Conservation (phyloP, 352 stramenopile genomes). For the Pythium myriotylum region DNA sequence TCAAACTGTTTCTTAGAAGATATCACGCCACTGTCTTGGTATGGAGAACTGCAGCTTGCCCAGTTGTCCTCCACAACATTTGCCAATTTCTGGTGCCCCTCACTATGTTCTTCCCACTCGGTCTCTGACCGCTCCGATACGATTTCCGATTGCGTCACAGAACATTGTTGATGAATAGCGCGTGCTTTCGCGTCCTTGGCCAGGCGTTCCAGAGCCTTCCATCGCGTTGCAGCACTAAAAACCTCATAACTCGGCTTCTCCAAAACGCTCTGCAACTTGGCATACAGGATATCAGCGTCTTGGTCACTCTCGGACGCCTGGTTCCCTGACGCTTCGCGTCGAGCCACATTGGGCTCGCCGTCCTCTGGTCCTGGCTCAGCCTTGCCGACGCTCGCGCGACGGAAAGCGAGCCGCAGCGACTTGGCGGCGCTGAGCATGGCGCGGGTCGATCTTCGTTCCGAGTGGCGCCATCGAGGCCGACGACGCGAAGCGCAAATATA, state of each 20-base stretch:
- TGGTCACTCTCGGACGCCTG: constrained; percentile 8
- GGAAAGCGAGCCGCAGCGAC: constrained; percentile 21
- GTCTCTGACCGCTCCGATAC: constrained; percentile 14
- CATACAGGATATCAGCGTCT: constrained; percentile 17
- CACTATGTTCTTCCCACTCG: constrained; percentile 9
- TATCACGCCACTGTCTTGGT: too few relatives aligned
- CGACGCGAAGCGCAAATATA: constrained; percentile 18
- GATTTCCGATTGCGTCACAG: neutral
- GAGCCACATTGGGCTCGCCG: too few relatives aligned
- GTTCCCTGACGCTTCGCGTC: constrained; percentile 13
- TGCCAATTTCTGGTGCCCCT: neutral
- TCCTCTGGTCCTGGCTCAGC: constrained; percentile 1
- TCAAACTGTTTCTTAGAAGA: too few relatives aligned
- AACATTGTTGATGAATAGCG: too few relatives aligned
- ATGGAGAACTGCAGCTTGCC: too few relatives aligned
- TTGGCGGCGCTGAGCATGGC: constrained; percentile 25
- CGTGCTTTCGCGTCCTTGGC: constrained; percentile 11
- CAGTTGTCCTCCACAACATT: constrained; percentile 2
- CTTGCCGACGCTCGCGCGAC: constrained; percentile 18
- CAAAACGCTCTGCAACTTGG: constrained; percentile 12
- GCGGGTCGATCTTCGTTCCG: neutral
- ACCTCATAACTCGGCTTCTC: constrained; percentile 4
- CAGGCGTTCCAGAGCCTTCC: constrained; percentile 10
- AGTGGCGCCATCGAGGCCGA: too few relatives aligned
- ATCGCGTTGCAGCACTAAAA: neutral